Percentiles rank a stretch among this genome's conserved stretches.
Evolutionary conservation across 2,329 filamentous ascomycete genomes (phyloP).

Genomic region (Lachnellula subtilissima): DNA sequence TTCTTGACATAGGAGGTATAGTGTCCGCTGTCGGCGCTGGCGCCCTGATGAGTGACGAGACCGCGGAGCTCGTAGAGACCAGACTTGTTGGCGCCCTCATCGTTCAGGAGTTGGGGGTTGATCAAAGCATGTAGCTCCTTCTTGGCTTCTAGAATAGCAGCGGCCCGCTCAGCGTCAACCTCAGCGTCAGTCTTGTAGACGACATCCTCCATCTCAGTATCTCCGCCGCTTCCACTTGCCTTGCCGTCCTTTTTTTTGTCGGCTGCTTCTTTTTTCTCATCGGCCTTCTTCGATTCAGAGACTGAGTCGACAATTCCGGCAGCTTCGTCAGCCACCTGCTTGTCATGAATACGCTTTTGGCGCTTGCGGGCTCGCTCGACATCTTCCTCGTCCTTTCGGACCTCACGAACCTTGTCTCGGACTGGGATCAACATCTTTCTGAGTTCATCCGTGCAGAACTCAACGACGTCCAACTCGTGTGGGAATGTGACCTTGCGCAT

Average conservation of each 20-base stretch:
- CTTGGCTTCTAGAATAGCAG: slow-evolving; percentile 72
- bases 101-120: slow-evolving; percentile 65
- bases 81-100: slow-evolving; percentile 85
- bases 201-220: slow-evolving; percentile 60
- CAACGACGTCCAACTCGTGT: slow-evolving; percentile 83
- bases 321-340: slow-evolving; percentile 44
- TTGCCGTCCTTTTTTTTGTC: slow-evolving; percentile 40
- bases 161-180: slow-evolving; percentile 78
- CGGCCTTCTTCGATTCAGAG: slow-evolving; percentile 40
- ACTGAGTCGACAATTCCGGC: slow-evolving; percentile 42
- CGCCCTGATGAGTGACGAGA: slow-evolving; percentile 93
- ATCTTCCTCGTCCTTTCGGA: slow-evolving; percentile 92
- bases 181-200: slow-evolving; percentile 88
- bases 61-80: slow-evolving; percentile 92
- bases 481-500: slow-evolving; percentile 98
- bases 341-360: slow-evolving; percentile 63
- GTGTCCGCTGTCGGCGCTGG: slow-evolving; percentile 93
- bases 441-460: slow-evolving; percentile 92
- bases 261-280: slow-evolving; percentile 47
- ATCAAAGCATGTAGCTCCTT: slow-evolving; percentile 81
- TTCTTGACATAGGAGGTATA: slow-evolving; percentile 99
- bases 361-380: slow-evolving; percentile 87
- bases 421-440: slow-evolving; percentile 79
- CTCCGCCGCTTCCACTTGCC: slow-evolving; percentile 58
- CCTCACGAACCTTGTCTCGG: slow-evolving; percentile 92